A percentile compares a stretch with the other conserved stretches of the same genome.
phyloP scores from a whole-genome alignment of 768 basidiomycete species.

The Exidia glandulosa region DNA sequence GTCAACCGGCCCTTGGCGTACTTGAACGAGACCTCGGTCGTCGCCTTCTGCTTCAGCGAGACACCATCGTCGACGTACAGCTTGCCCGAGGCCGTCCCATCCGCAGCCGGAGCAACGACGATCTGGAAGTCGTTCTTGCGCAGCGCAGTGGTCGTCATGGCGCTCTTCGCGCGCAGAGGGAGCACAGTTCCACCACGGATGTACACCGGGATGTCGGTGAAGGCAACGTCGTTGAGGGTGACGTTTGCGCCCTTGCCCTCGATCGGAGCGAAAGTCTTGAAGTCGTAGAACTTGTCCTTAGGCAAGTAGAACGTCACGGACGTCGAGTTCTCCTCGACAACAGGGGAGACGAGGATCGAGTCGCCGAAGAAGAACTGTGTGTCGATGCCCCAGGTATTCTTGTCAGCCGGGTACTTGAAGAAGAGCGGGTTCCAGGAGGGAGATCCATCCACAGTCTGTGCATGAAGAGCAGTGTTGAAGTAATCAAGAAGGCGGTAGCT shows the following conservation, averaged over 20 bases:
- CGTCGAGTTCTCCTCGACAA: constrained; percentile 48
- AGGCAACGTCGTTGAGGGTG: constrained; percentile 27
- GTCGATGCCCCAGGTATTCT: constrained; percentile 47
- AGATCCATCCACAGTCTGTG: constrained; percentile 43
- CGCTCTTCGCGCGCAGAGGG: constrained; percentile 40
- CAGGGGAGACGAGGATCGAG: constrained; percentile 58
- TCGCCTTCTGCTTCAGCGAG: constrained; percentile 23
- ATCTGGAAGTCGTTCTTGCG: constrained; percentile 49
- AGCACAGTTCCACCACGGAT: constrained; percentile 50
- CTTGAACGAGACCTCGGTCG: constrained; percentile 20
- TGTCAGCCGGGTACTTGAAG: constrained; percentile 57
- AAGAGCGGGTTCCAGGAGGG: constrained; percentile 55
- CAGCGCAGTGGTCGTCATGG: constrained; percentile 53
- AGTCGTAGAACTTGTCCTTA: constrained; percentile 56
- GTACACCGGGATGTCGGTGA: constrained; percentile 50
- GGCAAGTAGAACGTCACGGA: constrained; percentile 54
- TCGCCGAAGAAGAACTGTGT: constrained; percentile 62
- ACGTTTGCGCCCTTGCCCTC: constrained; percentile 31
- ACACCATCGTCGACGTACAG: constrained; percentile 61
- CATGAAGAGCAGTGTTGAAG: constrained; percentile 59
- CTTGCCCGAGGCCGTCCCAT: constrained; percentile 38
- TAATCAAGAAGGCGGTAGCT: constrained; percentile 48
- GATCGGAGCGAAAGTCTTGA: constrained; percentile 37
- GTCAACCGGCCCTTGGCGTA: constrained; percentile 17
- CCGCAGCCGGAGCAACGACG: constrained; percentile 43